Base-by-base conservation (phyloP, 805 yeast genomes). In the Debaryomyces prosopidis region DNA sequence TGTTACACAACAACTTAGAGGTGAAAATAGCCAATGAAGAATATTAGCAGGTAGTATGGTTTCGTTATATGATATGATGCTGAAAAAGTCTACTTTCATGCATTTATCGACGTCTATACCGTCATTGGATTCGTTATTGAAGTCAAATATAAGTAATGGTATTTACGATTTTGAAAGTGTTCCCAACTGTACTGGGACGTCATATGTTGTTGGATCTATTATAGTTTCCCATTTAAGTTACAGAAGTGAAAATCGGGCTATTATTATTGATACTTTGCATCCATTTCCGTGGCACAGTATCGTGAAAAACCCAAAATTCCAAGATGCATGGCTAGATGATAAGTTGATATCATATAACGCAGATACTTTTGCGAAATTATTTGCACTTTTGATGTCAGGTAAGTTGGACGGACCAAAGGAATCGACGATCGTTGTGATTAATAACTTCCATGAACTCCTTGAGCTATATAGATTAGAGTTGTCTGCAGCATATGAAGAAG, bases 141-240 rank as follows among this genome's bases (percentile, higher is more conserved):
- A 54, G 7, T 39, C 43, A 19, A 34, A 36, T 26, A 40, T 39
- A 34, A 35, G 46, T 30, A 55, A 49, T 36, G 66, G 68, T 9
- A 50, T 71, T 6, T 60, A 62, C 40, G 76, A 71, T 45, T 52
- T 70, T 47, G 75, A 70, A 50, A 47, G 66, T 2, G 66, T 68
- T n/a, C 73, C 76, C 3, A 59, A 61, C 3, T 56, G 62, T 47
- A 36, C 44, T 11, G 62, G 57, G 0, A 41, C 55, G 34, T 54
- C 53, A 39, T 48, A 56, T 4, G 48, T 66, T 19, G 42, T 59
- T 10, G 50, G 54, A 16, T 53, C 59, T n/a, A 37, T 68, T 9
- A 52, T 69, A 6, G 52, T 55, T 8, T 58, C 66, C 10, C 74
- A 71, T 45, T 54, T 71, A 19, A 33, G 35, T 7, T 43, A 55